phyloP scores from a whole-genome alignment of 2,329 filamentous ascomycete species.

The Thermochaetoides dissita region DNA sequence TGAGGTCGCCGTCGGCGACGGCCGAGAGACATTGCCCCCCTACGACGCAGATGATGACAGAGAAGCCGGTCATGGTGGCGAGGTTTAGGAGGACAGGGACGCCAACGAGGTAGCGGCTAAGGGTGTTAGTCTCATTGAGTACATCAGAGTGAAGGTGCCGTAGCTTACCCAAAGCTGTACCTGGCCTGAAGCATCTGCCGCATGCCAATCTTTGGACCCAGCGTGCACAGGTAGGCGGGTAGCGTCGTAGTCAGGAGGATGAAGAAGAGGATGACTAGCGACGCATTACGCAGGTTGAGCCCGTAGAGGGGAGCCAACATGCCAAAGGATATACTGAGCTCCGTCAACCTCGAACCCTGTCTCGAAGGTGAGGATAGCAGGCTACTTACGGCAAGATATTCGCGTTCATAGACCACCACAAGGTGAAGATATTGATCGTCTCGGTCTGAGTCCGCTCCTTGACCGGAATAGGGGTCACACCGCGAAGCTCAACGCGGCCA shows the following conservation, averaged over 20 bases:
- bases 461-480: slow-evolving; percentile 28
- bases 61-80: slow-evolving; percentile 49
- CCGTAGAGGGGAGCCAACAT: slow-evolving; percentile 44
- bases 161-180: slow-evolving; percentile 42
- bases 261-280: slow-evolving; percentile 51
- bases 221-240: slow-evolving; percentile 42
- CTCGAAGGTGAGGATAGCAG: not conserved
- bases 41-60: slow-evolving; percentile 45
- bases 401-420: slow-evolving; percentile 35
- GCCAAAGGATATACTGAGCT: slow-evolving; percentile 44
- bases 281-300: slow-evolving; percentile 39
- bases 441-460: slow-evolving; percentile 27
- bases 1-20: slow-evolving; percentile 33
- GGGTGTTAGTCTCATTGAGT: not conserved
- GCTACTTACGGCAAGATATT: slow-evolving; percentile 30
- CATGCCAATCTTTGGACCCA: slow-evolving; percentile 49
- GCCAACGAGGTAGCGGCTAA: slow-evolving; percentile 39
- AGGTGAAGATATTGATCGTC: slow-evolving; percentile 31
- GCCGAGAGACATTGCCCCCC: slow-evolving; percentile 46
- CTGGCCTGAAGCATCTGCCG: slow-evolving; percentile 52
- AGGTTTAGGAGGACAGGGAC: slow-evolving; percentile 49
- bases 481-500: slow-evolving; percentile 28
- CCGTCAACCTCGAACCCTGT: not conserved
- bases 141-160: not conserved
- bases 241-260: slow-evolving; percentile 38